Percentiles rank a stretch among this genome's conserved stretches.
These are phyloP conservation scores for Septoria linicola DNA, from an alignment of 2,329 filamentous ascomycete genomes.

Conservation along the genomic window DNA sequence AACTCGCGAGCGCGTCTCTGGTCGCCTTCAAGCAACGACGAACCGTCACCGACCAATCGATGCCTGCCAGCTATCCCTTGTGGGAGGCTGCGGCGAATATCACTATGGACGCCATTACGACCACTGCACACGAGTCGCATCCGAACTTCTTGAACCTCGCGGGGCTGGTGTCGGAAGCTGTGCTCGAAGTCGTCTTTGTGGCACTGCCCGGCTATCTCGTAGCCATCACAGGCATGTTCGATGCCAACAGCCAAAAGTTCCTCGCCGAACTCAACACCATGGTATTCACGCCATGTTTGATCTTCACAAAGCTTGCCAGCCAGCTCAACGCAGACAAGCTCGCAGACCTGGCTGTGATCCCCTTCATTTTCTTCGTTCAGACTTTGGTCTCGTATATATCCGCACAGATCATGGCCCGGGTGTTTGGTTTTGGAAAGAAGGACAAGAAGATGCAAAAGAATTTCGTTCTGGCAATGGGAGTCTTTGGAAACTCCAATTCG, in stretches of 20 bases:
- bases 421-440: slow-evolving; percentile 64
- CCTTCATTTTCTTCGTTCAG: slow-evolving; percentile 88
- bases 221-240: slow-evolving; percentile 85
- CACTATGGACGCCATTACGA: slow-evolving; percentile 28
- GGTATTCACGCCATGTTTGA: slow-evolving; percentile 93
- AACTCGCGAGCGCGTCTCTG: slow-evolving; percentile 36
- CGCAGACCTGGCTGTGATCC: slow-evolving; percentile 85
- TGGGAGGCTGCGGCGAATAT: slow-evolving; percentile 36
- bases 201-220: slow-evolving; percentile 92
- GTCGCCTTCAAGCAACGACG: slow-evolving; percentile 41
- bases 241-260: slow-evolving; percentile 94
- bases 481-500: slow-evolving; percentile 98
- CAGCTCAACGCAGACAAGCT: slow-evolving; percentile 91
- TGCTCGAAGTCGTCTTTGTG: slow-evolving; percentile 92
- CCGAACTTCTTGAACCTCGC: slow-evolving; percentile 68
- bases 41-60: slow-evolving; percentile 20
- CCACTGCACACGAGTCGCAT: slow-evolving; percentile 39
- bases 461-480: slow-evolving; percentile 94
- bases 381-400: slow-evolving; percentile 82
- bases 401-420: slow-evolving; percentile 66
- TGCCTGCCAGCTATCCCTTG: slow-evolving; percentile 33
- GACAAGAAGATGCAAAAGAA: slow-evolving; percentile 72
- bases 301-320: slow-evolving; percentile 95
- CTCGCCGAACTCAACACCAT: slow-evolving; percentile 93
- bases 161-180: slow-evolving; percentile 88